Percentiles rank a stretch among this genome's conserved stretches.
Evolutionary conservation across 1,284 basidiomycete species (phyloP).

Genomic region (Cutaneotrichosporon dermatis): DNA sequence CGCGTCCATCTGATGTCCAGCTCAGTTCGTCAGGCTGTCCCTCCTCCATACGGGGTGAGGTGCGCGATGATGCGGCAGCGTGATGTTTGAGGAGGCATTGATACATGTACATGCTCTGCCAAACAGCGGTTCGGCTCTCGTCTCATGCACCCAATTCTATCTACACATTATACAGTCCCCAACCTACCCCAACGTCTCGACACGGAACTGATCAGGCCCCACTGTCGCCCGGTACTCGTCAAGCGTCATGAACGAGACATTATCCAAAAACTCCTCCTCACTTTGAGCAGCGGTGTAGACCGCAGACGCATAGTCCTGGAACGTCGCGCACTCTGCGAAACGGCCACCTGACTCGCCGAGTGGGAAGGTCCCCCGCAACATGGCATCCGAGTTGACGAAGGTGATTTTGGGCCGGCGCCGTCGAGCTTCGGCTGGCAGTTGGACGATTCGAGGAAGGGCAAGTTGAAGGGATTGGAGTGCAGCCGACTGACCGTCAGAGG

Average conservation of each 20-base stretch:
- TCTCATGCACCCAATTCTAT: too few relatives aligned
- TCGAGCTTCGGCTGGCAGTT: background rate
- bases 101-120: too few relatives aligned
- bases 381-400: background rate
- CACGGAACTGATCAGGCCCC: conserved; percentile 1
- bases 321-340: background rate
- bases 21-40: too few relatives aligned
- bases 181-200: conserved; percentile 5
- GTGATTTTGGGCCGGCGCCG: background rate
- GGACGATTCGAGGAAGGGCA: background rate
- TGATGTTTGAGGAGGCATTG: too few relatives aligned
- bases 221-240: conserved; percentile 5
- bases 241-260: background rate
- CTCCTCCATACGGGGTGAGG: too few relatives aligned
- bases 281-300: background rate
- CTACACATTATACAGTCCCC: too few relatives aligned
- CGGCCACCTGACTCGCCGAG: background rate
- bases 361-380: background rate
- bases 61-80: too few relatives aligned
- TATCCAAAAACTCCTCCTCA: background rate
- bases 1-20: too few relatives aligned
- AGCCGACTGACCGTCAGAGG: background rate
- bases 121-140: too few relatives aligned
- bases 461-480: background rate
- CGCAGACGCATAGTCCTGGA: background rate